Evolutionary conservation across 2,329 filamentous ascomycete genomes (phyloP), one percentile per base, ranked within the genome.

Genomic region (Diaporthe citriasiana): DNA sequence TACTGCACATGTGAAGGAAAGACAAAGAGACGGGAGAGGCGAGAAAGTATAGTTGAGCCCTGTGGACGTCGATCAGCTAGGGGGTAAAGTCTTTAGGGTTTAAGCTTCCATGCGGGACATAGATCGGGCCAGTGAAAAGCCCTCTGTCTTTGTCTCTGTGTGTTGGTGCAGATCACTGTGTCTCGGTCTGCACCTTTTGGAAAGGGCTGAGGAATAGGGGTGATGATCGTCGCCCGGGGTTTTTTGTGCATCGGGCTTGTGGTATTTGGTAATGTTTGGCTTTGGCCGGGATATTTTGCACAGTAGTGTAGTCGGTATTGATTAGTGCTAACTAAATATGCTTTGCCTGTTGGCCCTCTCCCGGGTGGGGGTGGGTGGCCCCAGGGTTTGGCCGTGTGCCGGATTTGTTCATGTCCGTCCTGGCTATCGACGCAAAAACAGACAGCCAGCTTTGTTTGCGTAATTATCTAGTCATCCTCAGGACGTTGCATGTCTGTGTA

Each of bases 81-180:
- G n/a, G 22, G 33, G 9, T 25, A 17, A 35, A n/a, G 40, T 33
- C 38, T 22, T 42, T 42, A 27, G 56, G 40, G 40, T 47, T 68
- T 53, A 68, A 68, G 47, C 63, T 68, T 53, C 45, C 30, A 53
- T 68, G 63, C 63, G 63, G 63, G 47, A 60, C 30, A n/a, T 38
- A 5, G 63, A 68, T 68, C 63, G 63, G 25, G 47, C 63, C 47
- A 68, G 47, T 68, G 63, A 53, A 13, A 27, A 17, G 12, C 27
- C 30, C 42, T 47, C 10, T 33, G 6, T 50, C 42, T 15, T 15
- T 30, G 2, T 47, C 30, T 35, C 30, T 25, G 30, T 27, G 47
- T 27, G 5, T 4, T 15, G 45, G 47, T 40, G 63, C 33, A 53
- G 63, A 68, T 68, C 63, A 53, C 22, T 50, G 9, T 53, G 63